Evolutionary conservation across 495 filamentous ascomycete species (phyloP).

Genomic region (Penicillium riverlandense): DNA sequence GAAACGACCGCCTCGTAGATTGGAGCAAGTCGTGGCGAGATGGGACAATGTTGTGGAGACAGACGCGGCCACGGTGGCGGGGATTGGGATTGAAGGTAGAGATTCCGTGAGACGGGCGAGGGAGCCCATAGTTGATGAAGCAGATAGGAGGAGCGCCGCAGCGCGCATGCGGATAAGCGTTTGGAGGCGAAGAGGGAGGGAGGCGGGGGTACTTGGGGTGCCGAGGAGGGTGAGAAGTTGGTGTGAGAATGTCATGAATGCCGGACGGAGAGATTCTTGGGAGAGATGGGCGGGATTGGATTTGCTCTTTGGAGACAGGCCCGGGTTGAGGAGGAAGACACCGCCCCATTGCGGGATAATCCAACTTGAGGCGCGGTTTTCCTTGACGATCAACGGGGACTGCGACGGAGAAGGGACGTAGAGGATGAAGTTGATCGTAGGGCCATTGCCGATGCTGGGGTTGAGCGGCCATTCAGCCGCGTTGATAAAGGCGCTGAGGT

Average conservation of each 20-base stretch:
- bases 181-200: slow-evolving; percentile 76
- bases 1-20: slow-evolving; percentile 58
- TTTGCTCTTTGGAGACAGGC: slow-evolving; percentile 21
- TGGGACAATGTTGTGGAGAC: slow-evolving; percentile 74
- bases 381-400: slow-evolving; percentile 59
- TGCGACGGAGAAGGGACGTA: slow-evolving; percentile 62
- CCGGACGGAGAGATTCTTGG: slow-evolving; percentile 60
- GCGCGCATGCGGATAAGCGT: slow-evolving; percentile 78
- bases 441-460: slow-evolving; percentile 86
- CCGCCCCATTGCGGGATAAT: slow-evolving; percentile 96
- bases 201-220: slow-evolving; percentile 69
- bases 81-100: slow-evolving; percentile 85
- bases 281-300: slow-evolving; percentile 37
- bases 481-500: slow-evolving; percentile 91
- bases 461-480: slow-evolving; percentile 95
- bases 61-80: slow-evolving; percentile 73
- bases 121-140: slow-evolving; percentile 89
- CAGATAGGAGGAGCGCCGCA: slow-evolving; percentile 79
- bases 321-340: slow-evolving; percentile 69
- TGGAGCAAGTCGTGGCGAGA: slow-evolving; percentile 67
- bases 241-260: slow-evolving; percentile 82
- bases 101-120: slow-evolving; percentile 79
- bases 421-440: slow-evolving; percentile 91
- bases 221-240: slow-evolving; percentile 88
- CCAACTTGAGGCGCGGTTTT: slow-evolving; percentile 77